Conservation (phyloP, 352 stramenopile species). For the Sclerospora graminicola region DNA sequence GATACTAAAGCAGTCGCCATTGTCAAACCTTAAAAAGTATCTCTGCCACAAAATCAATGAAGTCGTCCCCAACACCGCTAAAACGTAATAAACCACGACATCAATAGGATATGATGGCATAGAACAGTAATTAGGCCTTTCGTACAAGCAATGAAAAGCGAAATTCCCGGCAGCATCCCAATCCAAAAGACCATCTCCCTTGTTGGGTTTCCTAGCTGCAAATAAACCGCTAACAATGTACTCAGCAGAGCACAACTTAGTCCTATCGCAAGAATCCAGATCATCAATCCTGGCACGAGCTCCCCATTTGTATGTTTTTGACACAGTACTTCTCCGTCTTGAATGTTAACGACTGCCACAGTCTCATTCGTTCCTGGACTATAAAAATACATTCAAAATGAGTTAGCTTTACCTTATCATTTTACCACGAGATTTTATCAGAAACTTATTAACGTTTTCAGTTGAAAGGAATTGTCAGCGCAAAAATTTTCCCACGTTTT, state of each 20-base stretch:
- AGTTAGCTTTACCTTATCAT: neutral
- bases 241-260: constrained; percentile 40
- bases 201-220: constrained; percentile 56
- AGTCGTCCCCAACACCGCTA: constrained; percentile 34
- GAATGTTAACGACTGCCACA: constrained; percentile 16
- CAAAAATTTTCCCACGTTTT: constrained; percentile 51
- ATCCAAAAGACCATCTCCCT: constrained; percentile 49
- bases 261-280: constrained; percentile 31
- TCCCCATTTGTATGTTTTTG: constrained; percentile 14
- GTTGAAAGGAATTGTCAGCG: constrained; percentile 15
- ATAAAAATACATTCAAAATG: neutral
- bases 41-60: constrained; percentile 50
- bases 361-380: constrained; percentile 22
- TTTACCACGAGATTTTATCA: neutral
- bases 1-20: constrained; percentile 67
- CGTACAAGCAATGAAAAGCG: constrained; percentile 37
- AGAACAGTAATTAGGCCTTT: neutral
- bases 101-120: neutral
- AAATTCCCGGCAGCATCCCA: constrained; percentile 38
- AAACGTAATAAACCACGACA: constrained; percentile 1
- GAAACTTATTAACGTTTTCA: constrained; percentile 9
- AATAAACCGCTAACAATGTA: constrained; percentile 37
- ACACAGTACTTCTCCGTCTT: constrained; percentile 29
- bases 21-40: constrained; percentile 42
- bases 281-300: constrained; percentile 24